These are phyloP conservation scores for Spergularia marina DNA, from an alignment of 148 eudicot genomes.

Conservation along the genomic window DNA sequence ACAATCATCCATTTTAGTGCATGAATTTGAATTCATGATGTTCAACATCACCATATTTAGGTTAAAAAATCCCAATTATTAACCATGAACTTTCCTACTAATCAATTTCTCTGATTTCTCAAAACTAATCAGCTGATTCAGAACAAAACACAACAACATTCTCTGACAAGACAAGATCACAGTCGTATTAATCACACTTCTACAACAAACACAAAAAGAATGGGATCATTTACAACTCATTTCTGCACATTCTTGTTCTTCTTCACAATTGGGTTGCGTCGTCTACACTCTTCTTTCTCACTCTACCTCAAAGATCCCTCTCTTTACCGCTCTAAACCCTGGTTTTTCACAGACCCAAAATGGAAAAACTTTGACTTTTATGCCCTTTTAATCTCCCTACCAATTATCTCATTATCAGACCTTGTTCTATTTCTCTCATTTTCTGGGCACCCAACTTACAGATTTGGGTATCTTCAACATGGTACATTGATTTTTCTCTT, in stretches of 20 bases:
- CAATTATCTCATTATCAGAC: conserved; percentile 53
- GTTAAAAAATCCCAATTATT: too few relatives aligned
- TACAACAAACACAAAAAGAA: conserved; percentile 1
- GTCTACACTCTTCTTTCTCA: conserved; percentile 47
- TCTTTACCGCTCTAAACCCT: conserved; percentile 55
- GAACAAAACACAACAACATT: not conserved
- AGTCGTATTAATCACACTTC: not conserved
- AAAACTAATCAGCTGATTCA: not conserved
- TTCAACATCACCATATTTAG: too few relatives aligned
- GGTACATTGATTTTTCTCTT: conserved; percentile 54
- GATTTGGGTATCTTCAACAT: conserved; percentile 54
- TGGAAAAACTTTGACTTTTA: conserved; percentile 72
- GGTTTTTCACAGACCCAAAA: conserved; percentile 63
- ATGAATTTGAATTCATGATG: too few relatives aligned
- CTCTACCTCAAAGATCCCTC: conserved; percentile 65
- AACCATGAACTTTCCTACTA: not conserved
- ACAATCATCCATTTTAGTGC: too few relatives aligned
- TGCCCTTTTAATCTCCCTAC: conserved; percentile 54
- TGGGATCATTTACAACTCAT: conserved; percentile 65
- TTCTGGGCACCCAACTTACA: conserved; percentile 48
- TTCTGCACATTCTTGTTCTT: conserved; percentile 58
- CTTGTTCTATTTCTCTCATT: conserved; percentile 46
- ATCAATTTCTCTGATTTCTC: not conserved
- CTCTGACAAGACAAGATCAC: not conserved
- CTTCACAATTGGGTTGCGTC: conserved; percentile 52